These are phyloP conservation scores for Seiridium cupressi DNA, from an alignment of 2,329 filamentous ascomycete species.

Conservation along the genomic window DNA sequence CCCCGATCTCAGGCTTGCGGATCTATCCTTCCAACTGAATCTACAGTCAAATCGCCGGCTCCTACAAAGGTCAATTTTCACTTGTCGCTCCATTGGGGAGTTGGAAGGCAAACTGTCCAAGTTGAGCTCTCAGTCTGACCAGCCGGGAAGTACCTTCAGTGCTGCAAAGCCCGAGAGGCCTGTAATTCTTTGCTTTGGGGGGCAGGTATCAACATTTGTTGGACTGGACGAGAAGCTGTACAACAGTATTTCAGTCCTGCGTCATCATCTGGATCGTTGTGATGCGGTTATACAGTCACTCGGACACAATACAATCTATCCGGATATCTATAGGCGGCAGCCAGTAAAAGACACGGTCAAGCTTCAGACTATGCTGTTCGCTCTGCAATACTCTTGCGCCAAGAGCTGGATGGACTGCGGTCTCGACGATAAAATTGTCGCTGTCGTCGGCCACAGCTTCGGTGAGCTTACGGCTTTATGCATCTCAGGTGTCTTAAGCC, in stretches of 20 bases:
- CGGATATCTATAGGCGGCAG: constrained; percentile 21
- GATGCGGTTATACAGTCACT: constrained; percentile 29
- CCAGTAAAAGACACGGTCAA: constrained; percentile 18
- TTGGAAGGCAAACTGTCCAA: neutral
- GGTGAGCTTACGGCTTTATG: constrained; percentile 71
- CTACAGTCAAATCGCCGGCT: too few relatives aligned
- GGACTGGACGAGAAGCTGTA: constrained; percentile 29
- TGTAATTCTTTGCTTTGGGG: constrained; percentile 34
- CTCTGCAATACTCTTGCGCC: constrained; percentile 35
- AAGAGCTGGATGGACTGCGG: constrained; percentile 39
- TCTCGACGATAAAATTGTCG: constrained; percentile 40
- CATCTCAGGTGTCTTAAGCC: constrained; percentile 64
- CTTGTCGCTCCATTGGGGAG: too few relatives aligned
- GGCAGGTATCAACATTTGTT: constrained; percentile 28
- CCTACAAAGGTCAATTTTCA: too few relatives aligned
- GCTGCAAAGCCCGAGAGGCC: constrained; percentile 15
- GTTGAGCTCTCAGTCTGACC: neutral
- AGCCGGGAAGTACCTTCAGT: neutral
- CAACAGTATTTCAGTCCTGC: constrained; percentile 29
- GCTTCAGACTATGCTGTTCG: constrained; percentile 38
- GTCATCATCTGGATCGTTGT: constrained; percentile 46
- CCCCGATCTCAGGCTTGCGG: neutral
- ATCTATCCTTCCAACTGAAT: too few relatives aligned
- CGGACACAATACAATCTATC: constrained; percentile 24
- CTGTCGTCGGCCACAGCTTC: constrained; percentile 58